Conservation (phyloP, 306 rosid genomes). For the Dalbergia oliveri region DNA sequence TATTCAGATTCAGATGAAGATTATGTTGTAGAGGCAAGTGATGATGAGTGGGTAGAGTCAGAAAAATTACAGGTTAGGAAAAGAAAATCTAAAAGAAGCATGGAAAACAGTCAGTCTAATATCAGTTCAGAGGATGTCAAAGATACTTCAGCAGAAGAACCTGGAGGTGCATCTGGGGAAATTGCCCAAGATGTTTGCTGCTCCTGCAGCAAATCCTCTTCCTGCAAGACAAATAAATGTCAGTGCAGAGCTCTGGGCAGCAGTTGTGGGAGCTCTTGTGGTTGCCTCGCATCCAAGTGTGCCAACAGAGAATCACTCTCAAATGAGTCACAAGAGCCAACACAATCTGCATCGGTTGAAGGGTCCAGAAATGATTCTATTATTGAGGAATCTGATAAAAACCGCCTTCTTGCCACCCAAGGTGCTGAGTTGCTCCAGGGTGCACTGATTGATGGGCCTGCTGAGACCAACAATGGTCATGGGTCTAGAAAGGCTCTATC, state of each 20-base stretch:
- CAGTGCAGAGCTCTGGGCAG: conserved; percentile 63
- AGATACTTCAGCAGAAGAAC: conserved; percentile 53
- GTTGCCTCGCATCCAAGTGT: conserved; percentile 74
- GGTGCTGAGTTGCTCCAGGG: conserved; percentile 91
- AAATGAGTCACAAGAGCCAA: conserved; percentile 37
- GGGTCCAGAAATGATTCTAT: conserved; percentile 46
- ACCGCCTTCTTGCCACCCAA: conserved; percentile 71
- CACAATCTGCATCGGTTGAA: conserved; percentile 41
- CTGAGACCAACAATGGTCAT: conserved; percentile 55
- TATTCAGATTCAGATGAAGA: conserved; percentile 66
- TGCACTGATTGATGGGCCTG: conserved; percentile 70
- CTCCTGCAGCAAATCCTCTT: conserved; percentile 73
- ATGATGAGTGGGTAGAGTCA: conserved; percentile 67
- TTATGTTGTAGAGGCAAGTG: conserved; percentile 51
- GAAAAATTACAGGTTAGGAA: conserved; percentile 49
- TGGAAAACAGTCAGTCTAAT: conserved; percentile 42
- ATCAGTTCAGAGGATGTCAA: conserved; percentile 43
- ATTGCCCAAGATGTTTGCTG: conserved; percentile 64
- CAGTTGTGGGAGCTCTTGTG: conserved; percentile 74
- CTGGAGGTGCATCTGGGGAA: conserved; percentile 39
- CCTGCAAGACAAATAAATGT: conserved; percentile 87
- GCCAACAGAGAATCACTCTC: conserved; percentile 60
- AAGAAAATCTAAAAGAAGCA: conserved; percentile 60
- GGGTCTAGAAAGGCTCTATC: conserved; percentile 77
- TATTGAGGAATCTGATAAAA: conserved; percentile 55